phyloP scores from a whole-genome alignment of 2,329 filamentous ascomycete species.

The Cladosporium sp. region DNA sequence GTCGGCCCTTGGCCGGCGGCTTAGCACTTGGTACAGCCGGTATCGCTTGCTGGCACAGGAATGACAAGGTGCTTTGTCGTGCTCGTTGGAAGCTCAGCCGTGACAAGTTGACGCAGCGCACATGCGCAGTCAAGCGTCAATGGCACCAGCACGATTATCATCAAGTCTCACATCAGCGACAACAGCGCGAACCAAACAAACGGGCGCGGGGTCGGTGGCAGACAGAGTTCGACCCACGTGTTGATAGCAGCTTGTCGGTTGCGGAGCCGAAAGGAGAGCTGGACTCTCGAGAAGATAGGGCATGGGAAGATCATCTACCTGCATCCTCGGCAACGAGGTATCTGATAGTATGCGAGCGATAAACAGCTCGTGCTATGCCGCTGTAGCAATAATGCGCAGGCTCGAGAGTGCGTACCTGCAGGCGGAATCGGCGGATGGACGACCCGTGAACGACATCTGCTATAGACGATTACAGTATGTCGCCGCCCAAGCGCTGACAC shows the following conservation, averaged over 20 bases:
- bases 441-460: neutral
- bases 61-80: too few species aligned
- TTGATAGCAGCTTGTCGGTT: neutral
- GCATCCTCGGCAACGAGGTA: too few species aligned
- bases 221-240: slow-evolving; percentile 4
- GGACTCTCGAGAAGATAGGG: too few species aligned
- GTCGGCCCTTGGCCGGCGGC: neutral
- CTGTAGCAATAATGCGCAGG: too few species aligned
- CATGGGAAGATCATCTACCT: too few species aligned
- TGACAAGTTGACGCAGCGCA: too few species aligned
- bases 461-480: neutral
- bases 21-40: neutral
- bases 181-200: neutral
- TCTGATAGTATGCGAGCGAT: too few species aligned
- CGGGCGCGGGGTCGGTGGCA: neutral
- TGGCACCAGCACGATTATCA: neutral
- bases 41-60: neutral
- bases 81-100: too few species aligned
- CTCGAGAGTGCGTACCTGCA: too few species aligned
- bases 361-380: too few species aligned
- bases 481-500: neutral
- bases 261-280: neutral
- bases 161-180: slow-evolving; percentile 2
- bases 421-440: too few species aligned
- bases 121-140: neutral